phyloP scores from a whole-genome alignment of 805 yeast genomes.

The Spathaspora boniae region DNA sequence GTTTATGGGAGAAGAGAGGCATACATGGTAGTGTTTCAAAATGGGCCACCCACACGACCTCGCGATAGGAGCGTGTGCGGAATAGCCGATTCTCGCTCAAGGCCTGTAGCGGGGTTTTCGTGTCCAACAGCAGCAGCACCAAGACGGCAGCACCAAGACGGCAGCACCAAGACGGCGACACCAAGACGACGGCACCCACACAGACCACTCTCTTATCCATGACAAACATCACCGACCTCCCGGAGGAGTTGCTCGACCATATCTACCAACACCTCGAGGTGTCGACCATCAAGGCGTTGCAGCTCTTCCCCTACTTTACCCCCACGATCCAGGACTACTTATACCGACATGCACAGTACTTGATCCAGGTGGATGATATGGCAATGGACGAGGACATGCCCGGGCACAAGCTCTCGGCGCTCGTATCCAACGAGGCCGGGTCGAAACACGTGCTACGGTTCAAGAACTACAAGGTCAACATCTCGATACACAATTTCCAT shows the following conservation, averaged over 20 bases:
- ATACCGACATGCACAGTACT: slow-evolving; percentile 1
- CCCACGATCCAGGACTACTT: not conserved
- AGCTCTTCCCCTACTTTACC: not conserved
- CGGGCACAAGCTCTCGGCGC: not conserved
- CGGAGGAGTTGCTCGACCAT: slow-evolving; percentile 9
- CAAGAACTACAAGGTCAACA: slow-evolving; percentile 7
- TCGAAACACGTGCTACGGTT: slow-evolving; percentile 6
- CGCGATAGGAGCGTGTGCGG: no score
- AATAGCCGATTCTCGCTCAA: no score
- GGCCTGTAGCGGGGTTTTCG: no score
- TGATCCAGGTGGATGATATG: slow-evolving; percentile 6
- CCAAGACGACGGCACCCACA: not conserved
- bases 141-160: no score
- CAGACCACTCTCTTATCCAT: not conserved
- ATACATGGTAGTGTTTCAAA: no score
- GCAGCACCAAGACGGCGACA: no score
- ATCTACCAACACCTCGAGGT: slow-evolving; percentile 6
- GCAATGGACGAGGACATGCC: not conserved
- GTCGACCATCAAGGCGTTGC: slow-evolving; percentile 6
- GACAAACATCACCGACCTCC: slow-evolving; percentile 7
- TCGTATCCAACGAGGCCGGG: not conserved
- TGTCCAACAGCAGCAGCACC: no score
- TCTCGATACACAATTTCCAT: slow-evolving; percentile 7
- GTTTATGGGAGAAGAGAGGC: no score
- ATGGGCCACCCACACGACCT: no score